Evolutionary conservation across 2,329 filamentous ascomycete genomes (phyloP), one percentile per base, ranked within the genome.

Genomic region (Ceratocystis alfenasii): DNA sequence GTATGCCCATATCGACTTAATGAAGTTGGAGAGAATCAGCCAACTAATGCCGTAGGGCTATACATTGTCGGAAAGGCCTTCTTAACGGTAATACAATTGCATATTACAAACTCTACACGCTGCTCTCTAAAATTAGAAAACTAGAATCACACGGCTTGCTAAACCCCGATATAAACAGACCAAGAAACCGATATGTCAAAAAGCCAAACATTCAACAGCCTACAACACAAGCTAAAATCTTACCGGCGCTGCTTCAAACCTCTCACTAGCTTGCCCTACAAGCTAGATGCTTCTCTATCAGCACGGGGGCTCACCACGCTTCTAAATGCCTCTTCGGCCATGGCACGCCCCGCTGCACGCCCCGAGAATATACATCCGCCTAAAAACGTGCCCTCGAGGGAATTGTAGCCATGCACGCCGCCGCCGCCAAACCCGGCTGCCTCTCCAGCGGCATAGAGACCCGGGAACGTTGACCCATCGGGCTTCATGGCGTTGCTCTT

Each of bases 281-380:
- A 22, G 25, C 45, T 44, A 20, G 45, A 36, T 25, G 28, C 30
- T n/a, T 28, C 12, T 36, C 28, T 59, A n/a, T 30, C 55, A 17
- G 55, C 55, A 59, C 25, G 25, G 12, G 15, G 28, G 33, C 12
- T 36, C 15, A 41, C 15, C 6, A 20, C 45, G 8, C 28, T 15
- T 20, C 20, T 44, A 5, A 65, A 50, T 6, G 63, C 55, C 69
- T 83, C 80, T 2, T 79, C 77, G 0, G 78, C 81, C 69, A 86
- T 80, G 0, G 78, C 81, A 8, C 78, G 74, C 0, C 83, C 83
- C 0, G 83, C 83, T 0, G 79, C 79, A 5, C 82, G 74, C 0
- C 83, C 83, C 0, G 83, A 85, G 69, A 86, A 86, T 69, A 86
- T 84, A 67, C 83, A 86, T 0, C 83, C 83, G 15, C 83, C 83